Evolutionary conservation across 2,329 filamentous ascomycete genomes (phyloP), one percentile per base, ranked within the genome.

Genomic region (Penicillium hesseltinei): DNA sequence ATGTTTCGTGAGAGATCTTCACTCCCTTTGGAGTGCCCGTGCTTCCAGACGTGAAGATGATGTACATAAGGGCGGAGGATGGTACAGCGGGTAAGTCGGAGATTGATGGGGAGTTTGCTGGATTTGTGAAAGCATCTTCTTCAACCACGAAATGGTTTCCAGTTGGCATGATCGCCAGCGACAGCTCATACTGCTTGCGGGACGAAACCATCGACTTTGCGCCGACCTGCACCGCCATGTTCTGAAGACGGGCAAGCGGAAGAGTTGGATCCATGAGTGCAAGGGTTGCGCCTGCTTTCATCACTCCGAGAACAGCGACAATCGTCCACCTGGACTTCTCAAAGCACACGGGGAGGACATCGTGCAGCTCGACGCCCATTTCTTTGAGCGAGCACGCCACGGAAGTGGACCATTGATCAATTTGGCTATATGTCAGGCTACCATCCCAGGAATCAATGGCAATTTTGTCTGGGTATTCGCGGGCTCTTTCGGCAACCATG

Each of bases 11-110:
- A 1, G 81, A 83, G 51, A 88, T 84, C 36, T 85, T 82, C 19
- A 88, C 81, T 3, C 85, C 86, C 53, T 84, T 84, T 2, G 72
- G 72, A 1, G 69, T 73, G 25, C 80, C 80, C 0, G 82, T 82
- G 9, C 82, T 82, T 0, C 82, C 82, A 10, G 81, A 81, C 1
- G 81, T 82, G 62, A 88, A 85, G 15, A 89, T 80, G 3, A 86
- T 78, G 66, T 86, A 89, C 3, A 87, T 72, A 3, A 85, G 63
- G 7, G 69, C 58, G 25, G 65, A 66, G n/a, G 71, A 46, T 5
- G 72, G 67, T 5, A 75, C 72, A 6, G 54, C 23, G 2, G 65
- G 57, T 33, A 72, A 47, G 4, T 52, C 39, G 3, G 59, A 23
- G 27, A 58, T 56, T 31, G 40, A n/a, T 13, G 59, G 46, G 5